phyloP scores from a whole-genome alignment of 345 rosid genomes.

The Heritiera fomes region DNA sequence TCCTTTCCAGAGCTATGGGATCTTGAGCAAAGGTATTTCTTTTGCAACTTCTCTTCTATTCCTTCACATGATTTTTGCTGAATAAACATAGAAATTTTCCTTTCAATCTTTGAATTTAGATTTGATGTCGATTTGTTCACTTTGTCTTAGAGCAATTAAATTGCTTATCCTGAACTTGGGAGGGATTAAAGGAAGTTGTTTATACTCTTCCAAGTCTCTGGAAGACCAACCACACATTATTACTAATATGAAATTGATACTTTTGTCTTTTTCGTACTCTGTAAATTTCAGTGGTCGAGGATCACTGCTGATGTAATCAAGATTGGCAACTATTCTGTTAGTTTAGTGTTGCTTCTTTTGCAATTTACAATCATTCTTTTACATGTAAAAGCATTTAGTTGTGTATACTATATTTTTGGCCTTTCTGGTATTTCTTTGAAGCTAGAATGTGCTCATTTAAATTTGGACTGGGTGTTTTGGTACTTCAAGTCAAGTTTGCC shows the following conservation, averaged over 20 bases:
- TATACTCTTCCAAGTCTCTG: not conserved
- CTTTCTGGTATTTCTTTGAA: conserved; percentile 6
- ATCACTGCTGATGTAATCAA: not conserved
- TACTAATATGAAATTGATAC: not conserved
- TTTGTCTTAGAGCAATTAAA: not conserved
- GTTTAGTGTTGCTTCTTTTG: not conserved
- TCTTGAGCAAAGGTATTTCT: conserved; percentile 71
- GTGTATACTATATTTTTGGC: conserved; percentile 10
- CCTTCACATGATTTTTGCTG: conserved; percentile 19
- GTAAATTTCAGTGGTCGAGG: not conserved
- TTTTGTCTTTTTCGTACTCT: not conserved
- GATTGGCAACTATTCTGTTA: not conserved
- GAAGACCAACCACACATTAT: conserved; percentile 2
- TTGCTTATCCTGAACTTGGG: not conserved
- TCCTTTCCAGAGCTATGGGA: conserved; percentile 91
- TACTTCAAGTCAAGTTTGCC: not conserved
- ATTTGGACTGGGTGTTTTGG: not conserved
- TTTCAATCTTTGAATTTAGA: conserved; percentile 7
- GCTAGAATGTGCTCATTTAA: conserved; percentile 5
- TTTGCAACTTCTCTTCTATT: conserved; percentile 16
- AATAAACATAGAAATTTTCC: not conserved
- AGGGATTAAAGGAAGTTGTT: not conserved
- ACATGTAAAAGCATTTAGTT: not conserved
- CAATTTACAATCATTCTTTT: not conserved
- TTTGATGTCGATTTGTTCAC: conserved; percentile 10